These are phyloP conservation scores for Ceratocystis albifundus DNA, from an alignment of 2,329 filamentous ascomycete species.

Conservation along the genomic window DNA sequence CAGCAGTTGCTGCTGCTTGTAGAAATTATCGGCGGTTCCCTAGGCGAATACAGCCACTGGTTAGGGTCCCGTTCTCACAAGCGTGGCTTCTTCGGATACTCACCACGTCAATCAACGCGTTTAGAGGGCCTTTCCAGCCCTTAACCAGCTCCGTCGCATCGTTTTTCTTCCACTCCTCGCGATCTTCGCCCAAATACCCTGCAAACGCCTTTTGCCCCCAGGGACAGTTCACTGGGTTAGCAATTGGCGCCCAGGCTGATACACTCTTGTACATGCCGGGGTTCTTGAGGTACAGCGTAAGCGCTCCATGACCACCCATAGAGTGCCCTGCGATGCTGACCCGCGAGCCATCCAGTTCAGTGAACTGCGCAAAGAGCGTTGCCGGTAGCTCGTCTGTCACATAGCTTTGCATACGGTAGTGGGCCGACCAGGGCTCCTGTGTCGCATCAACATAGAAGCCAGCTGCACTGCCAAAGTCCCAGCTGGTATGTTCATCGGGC, in stretches of 20 bases:
- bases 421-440: constrained; percentile 55
- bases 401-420: constrained; percentile 95
- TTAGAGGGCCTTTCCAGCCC: constrained; percentile 58
- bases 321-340: constrained; percentile 87
- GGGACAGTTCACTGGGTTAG: constrained; percentile 72
- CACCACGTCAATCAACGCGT: constrained; percentile 78
- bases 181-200: constrained; percentile 74
- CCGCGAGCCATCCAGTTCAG: constrained; percentile 53
- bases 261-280: constrained; percentile 81
- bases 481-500: constrained; percentile 72
- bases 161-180: constrained; percentile 71
- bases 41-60: constrained; percentile 28
- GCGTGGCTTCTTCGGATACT: constrained; percentile 29
- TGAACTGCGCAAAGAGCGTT: constrained; percentile 60
- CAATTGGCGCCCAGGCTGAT: constrained; percentile 80
- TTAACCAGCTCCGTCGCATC: constrained; percentile 85
- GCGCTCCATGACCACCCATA: constrained; percentile 93
- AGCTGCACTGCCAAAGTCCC: constrained; percentile 84
- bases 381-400: constrained; percentile 77
- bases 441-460: constrained; percentile 92
- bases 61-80: background rate
- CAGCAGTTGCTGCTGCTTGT: constrained; percentile 82
- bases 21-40: constrained; percentile 93
- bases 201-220: constrained; percentile 95
- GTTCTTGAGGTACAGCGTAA: constrained; percentile 86